Base-by-base conservation (phyloP, 2,329 filamentous ascomycete species). In the Neopestalotiopsis sp. region DNA sequence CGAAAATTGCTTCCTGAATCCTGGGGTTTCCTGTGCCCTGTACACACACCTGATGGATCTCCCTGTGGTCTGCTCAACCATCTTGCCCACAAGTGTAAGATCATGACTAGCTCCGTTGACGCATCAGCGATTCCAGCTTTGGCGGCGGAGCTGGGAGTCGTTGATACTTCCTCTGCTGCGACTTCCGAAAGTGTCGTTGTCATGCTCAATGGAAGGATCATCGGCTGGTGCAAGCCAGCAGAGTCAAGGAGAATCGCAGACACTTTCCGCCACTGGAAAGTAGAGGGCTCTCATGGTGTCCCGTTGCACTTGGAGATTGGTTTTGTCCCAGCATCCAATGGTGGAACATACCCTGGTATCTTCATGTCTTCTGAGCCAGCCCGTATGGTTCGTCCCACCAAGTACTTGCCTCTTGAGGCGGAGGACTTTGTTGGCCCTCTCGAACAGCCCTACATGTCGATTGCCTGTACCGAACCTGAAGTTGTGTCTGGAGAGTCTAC, bases 391-490 rank as follows among this genome's bases (percentile, higher is more conserved):
- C 88, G 96, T 70, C 95, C 95, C 1, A 94, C 97, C 75, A 97
- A 95, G 80, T 97, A 98, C 78, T 86, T 99, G 34, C 92, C 95
- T 4, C 86, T 97, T 4, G 92, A 94, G 70, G 94, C 93, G 78
- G 86, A 93, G 74, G 96, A 99, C 81, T 94, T 90, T 71, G 92
- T 99, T 42, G 96, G 96, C 10, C 93, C 96, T 0, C 93, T 97
- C 73, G 96, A 99, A 81, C 96, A 99, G 82, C 95, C 95, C 0
- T 98, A 96, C 84, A 98, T 99, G 95, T 94, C 94, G 63, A 97
- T 99, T 78, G 95, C 96, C 28, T 95, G 94, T 74, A 91, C 93
- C n/a, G 92, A 95, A 64, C 88, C 91, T 42, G 96, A 99, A 79
- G 90, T 98, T 70, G 87, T 92, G 34, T 93, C 94, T n/a, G 94